Base-by-base conservation (phyloP, 2,329 filamentous ascomycete species). In the Claviceps spartinae region DNA sequence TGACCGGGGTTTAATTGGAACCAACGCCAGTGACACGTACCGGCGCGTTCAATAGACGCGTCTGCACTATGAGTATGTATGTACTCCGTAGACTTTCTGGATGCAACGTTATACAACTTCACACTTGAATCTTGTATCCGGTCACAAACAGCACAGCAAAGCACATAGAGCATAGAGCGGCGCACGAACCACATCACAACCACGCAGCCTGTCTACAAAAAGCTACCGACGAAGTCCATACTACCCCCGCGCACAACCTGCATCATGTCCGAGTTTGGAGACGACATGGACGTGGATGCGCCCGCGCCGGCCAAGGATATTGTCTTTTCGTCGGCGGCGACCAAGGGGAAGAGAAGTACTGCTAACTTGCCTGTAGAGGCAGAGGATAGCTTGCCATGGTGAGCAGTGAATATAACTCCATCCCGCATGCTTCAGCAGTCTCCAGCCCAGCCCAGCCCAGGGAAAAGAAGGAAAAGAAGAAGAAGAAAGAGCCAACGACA, bases 311-410 rank as follows among this genome's bases (percentile, higher is more conserved):
- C 70, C 55, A 73, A 71, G 54, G 74, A 76, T 59, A 67, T 81
- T 53, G 68, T 66, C 52, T 96, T 96, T 69, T 86, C 82, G 52
- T 85, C 87, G 26, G 82, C 86, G 56, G 80, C 81, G 59, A 80
- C 77, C 57, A 95, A 96, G 68, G 90, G 91, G 65, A 97, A 97
- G 71, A 81, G 89, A 61, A 91, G 85, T 61, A 88, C 88, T 47
- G 91, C 91, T 41, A 95, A 98, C 65, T 74, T 98, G 48, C 93
- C 93, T 0, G 82, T 98, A 5, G 89, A 95, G 69, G 89, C 90
- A 48, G 88, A 95, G 67, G 93, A 98, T 66, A 90, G 85, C 57
- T 69, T 98, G 18, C 93, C 93, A 70, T 98, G 93, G 91, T 94
- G 65, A 56, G 71, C 11, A 7, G 13, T 20, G 14, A 14, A 34